Percentiles rank a stretch among this genome's conserved stretches.
phyloP scores from a whole-genome alignment of 345 rosid species.

The Xanthoceras sorbifolium region DNA sequence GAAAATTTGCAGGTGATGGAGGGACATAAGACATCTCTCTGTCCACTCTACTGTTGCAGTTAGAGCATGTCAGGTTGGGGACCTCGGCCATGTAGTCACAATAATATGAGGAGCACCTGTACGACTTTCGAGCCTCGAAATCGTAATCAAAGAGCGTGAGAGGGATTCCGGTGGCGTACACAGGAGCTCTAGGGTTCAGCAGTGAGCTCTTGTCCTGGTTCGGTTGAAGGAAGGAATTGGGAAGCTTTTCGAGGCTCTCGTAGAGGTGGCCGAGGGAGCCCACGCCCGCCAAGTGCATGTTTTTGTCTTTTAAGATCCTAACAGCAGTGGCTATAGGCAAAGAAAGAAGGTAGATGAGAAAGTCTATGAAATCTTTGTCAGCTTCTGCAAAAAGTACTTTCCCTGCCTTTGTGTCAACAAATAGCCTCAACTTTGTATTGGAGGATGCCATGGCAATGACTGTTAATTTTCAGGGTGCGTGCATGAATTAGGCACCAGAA shows the following conservation, averaged over 20 bases:
- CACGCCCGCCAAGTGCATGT: conserved; percentile 10
- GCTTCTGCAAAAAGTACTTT: conserved; percentile 25
- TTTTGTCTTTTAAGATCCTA: neutral
- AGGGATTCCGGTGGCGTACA: neutral
- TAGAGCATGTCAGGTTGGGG: neutral
- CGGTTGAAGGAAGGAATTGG: neutral
- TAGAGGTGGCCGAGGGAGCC: neutral
- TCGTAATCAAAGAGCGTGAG: too few species aligned
- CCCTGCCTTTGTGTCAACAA: neutral
- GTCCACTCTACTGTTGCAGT: neutral
- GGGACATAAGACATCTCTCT: too few species aligned
- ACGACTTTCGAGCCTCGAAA: too few species aligned
- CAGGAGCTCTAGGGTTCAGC: neutral
- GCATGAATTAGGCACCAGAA: too few species aligned
- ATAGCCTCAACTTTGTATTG: conserved; percentile 15
- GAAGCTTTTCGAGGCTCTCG: neutral
- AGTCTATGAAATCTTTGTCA: conserved; percentile 20
- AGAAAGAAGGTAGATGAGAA: conserved; percentile 23
- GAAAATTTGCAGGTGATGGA: neutral
- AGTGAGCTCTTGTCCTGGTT: conserved; percentile 6
- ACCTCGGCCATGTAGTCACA: too few species aligned
- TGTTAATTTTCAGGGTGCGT: too few species aligned
- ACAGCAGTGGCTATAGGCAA: conserved; percentile 27
- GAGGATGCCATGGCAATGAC: too few species aligned
- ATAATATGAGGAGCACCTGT: too few species aligned